Evolutionary conservation across 2,329 filamentous ascomycete genomes (phyloP).

Genomic region (Trichoderma asperellum): DNA sequence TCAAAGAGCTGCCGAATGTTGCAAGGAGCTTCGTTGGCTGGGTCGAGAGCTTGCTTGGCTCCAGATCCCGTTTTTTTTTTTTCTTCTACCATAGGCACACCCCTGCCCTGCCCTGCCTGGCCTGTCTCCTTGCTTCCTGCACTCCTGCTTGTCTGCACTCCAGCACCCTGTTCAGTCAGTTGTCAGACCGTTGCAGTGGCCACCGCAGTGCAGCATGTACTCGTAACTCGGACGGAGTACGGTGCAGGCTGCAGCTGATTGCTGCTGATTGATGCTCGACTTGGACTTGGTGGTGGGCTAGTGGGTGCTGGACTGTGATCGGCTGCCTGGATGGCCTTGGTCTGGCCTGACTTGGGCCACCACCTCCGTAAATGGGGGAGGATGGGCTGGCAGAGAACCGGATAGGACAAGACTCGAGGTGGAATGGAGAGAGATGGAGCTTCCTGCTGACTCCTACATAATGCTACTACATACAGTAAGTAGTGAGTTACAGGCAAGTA

Average conservation of each 20-base stretch:
- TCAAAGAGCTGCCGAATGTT: slow-evolving; percentile 23
- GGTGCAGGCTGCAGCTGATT: slow-evolving; percentile 11
- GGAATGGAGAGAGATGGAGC: slow-evolving; percentile 24
- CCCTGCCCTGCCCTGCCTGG: slow-evolving; percentile 7
- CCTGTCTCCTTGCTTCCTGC: slow-evolving; percentile 17
- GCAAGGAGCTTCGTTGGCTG: slow-evolving; percentile 27
- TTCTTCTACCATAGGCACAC: neutral
- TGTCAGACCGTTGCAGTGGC: slow-evolving; percentile 22
- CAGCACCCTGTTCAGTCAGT: slow-evolving; percentile 24
- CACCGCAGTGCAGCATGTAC: slow-evolving; percentile 18
- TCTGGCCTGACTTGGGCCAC: slow-evolving; percentile 12
- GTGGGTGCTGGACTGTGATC: slow-evolving; percentile 16
- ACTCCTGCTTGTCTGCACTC: slow-evolving; percentile 21
- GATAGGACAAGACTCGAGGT: slow-evolving; percentile 5
- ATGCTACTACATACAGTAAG: neutral
- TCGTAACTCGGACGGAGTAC: neutral
- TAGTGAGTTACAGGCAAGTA: neutral
- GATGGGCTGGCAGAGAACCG: slow-evolving; percentile 13
- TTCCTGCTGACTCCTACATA: slow-evolving; percentile 19
- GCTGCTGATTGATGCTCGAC: slow-evolving; percentile 17
- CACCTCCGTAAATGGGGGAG: slow-evolving; percentile 13
- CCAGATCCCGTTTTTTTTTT: slow-evolving; percentile 21
- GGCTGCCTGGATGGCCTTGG: slow-evolving; percentile 21
- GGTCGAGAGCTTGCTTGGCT: slow-evolving; percentile 23
- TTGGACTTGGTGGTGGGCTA: slow-evolving; percentile 10